Evolutionary conservation across 257 asterid genomes (phyloP).

Genomic region (Galeopsis tetrahit): DNA sequence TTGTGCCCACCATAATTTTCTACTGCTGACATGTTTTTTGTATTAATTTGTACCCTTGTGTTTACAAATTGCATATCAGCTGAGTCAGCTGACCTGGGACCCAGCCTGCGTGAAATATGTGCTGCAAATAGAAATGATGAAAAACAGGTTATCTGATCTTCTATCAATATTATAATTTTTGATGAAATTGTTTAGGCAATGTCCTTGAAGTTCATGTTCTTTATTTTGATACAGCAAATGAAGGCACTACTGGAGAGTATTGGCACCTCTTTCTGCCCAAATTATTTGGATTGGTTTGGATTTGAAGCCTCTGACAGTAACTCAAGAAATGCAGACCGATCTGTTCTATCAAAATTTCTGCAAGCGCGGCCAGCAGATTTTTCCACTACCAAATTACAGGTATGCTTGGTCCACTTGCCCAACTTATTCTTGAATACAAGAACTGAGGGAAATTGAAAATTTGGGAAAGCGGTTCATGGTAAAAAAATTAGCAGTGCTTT

Average conservation of each 20-base stretch:
- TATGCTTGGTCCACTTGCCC: slow-evolving; percentile 33
- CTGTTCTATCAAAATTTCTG: slow-evolving; percentile 79
- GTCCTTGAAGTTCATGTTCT: slow-evolving; percentile 21
- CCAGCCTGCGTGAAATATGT: slow-evolving; percentile 86
- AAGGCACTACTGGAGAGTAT: slow-evolving; percentile 88
- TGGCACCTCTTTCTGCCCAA: slow-evolving; percentile 88
- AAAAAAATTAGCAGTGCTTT: background rate
- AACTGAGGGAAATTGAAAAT: background rate
- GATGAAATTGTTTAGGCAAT: slow-evolving; percentile 9
- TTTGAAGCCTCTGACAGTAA: slow-evolving; percentile 53
- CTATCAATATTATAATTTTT: slow-evolving; percentile 29
- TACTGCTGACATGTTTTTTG: slow-evolving; percentile 28
- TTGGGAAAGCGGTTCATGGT: background rate
- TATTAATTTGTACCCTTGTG: slow-evolving; percentile 30
- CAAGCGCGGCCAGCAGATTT: slow-evolving; percentile 83
- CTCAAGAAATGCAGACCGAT: slow-evolving; percentile 76
- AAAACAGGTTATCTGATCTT: slow-evolving; percentile 69
- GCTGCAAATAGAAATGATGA: slow-evolving; percentile 92
- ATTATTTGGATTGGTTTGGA: slow-evolving; percentile 88
- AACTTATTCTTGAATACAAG: slow-evolving; percentile 25
- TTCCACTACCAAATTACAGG: slow-evolving; percentile 86
- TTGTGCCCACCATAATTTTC: slow-evolving; percentile 9
- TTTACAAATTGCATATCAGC: slow-evolving; percentile 46
- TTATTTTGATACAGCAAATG: slow-evolving; percentile 70
- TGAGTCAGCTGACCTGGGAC: slow-evolving; percentile 72